These are phyloP conservation scores for Pleurotus ostreatus DNA, from an alignment of 768 basidiomycete genomes.

Conservation along the genomic window DNA sequence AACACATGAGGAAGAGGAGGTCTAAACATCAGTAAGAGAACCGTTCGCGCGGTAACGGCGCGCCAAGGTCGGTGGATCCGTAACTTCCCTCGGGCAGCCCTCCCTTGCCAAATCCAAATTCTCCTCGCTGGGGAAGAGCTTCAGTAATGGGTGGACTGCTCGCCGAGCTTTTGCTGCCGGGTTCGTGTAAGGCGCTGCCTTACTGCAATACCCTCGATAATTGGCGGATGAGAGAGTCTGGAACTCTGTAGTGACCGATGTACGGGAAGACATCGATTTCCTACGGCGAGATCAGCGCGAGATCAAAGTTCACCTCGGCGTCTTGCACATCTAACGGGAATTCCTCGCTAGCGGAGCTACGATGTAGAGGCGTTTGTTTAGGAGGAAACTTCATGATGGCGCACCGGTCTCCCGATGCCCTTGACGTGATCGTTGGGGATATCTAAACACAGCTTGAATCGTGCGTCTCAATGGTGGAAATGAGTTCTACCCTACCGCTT, in stretches of 20 bases:
- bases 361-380: background rate
- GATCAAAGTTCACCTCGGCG: conserved; percentile 81
- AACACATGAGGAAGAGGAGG: conserved; percentile 77
- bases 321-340: conserved; percentile 65
- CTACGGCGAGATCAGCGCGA: conserved; percentile 70
- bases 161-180: background rate
- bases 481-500: conserved; percentile 33
- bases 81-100: conserved; percentile 31
- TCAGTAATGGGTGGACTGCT: conserved; percentile 1
- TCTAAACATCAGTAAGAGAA: conserved; percentile 95
- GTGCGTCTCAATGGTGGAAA: background rate
- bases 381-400: background rate
- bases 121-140: background rate
- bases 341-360: conserved; percentile 54
- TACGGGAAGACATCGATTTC: conserved; percentile 80
- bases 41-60: conserved; percentile 67
- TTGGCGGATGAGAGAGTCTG: conserved; percentile 64
- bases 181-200: conserved; percentile 63
- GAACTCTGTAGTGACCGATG: conserved; percentile 63
- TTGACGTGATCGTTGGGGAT: conserved; percentile 65
- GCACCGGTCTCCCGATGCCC: conserved; percentile 70
- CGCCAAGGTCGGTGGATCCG: conserved; percentile 59
- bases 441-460: conserved; percentile 26
- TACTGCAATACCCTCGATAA: conserved; percentile 69
- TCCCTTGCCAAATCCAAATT: conserved; percentile 31